Base-by-base conservation (phyloP, 352 stramenopile species). In the Globisporangium barbulae region DNA sequence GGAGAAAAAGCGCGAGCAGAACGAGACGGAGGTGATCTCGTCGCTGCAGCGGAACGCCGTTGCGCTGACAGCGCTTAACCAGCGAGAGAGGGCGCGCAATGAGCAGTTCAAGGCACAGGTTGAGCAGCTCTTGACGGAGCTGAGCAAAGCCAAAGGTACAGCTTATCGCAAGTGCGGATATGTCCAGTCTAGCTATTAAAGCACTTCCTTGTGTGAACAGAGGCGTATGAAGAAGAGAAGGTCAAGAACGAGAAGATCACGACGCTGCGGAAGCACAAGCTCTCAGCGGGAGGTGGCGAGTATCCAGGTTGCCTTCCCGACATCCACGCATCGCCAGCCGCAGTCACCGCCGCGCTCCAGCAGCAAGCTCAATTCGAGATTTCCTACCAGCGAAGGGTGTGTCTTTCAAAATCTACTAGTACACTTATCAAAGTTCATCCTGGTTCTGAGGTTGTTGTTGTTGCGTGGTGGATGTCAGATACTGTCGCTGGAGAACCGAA, bases 301-400 rank as follows among this genome's bases (percentile, higher is more conserved):
- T 62, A 71, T 12, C 53, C 73, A 1, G 57, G 60, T 0, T 69
- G 74, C 22, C 59, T 91, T 28, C 79, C 82, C 1, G 68, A 81
- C 49, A 89, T 89, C 42, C 70, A 76, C 22, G 66, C 67, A 0
- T 65, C 65, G 1, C 47, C 73, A 0, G 65, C 67, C 28, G 55
- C 68, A 17, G 63, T 71, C 5, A 69, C 78, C 1, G 68, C 69
- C n/a, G 73, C 74, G 15, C 53, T 91, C 6, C 83, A 91, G 54
- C 74, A 91, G 48, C 75, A 90, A n/a, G 75, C 80, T 3, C 80
- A 91, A 53, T 67, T 91, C 30, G 80, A 90, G 53, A 67, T 88
- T 35, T 78, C 79, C 8, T 85, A 88, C 39, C 78, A 91, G 59
- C 73, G 83, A 28, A 83, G 86, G 70, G 83, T 91, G 30, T 21